Percentiles rank a stretch among this genome's conserved stretches.
Evolutionary conservation across 441 rosid genomes (phyloP).

Genomic region (Macaranga tanarius): DNA sequence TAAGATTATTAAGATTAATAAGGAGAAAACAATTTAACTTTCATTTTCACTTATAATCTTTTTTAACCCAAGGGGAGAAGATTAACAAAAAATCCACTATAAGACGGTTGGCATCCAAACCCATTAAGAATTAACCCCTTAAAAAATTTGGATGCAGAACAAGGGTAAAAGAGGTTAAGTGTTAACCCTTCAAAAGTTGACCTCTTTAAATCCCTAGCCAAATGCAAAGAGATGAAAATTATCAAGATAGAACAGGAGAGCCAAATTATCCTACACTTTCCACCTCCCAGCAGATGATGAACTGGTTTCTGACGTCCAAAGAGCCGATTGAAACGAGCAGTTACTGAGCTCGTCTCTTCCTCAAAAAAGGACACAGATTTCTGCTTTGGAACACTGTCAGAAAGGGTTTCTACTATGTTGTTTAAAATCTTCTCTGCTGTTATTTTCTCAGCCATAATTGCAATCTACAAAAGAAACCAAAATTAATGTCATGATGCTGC

Average conservation of each 20-base stretch:
- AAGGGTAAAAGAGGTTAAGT: no score
- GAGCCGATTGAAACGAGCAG: constrained; percentile 58
- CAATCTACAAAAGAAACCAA: constrained; percentile 28
- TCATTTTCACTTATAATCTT: no score
- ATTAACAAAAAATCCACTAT: no score
- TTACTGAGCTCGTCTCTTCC: constrained; percentile 51
- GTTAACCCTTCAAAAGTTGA: no score
- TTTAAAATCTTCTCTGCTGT: constrained; percentile 51
- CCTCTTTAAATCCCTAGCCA: no score
- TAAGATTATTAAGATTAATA: no score
- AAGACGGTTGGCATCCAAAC: no score
- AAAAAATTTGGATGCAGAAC: no score
- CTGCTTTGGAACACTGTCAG: constrained; percentile 58
- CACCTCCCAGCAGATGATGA: constrained; percentile 81
- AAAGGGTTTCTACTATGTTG: constrained; percentile 59
- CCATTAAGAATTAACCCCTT: no score
- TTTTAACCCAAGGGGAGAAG: no score
- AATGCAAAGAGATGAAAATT: neutral
- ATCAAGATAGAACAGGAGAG: constrained; percentile 6
- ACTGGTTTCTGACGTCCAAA: constrained; percentile 83
- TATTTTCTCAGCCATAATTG: constrained; percentile 71
- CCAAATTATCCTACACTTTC: constrained; percentile 54
- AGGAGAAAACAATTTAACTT: no score
- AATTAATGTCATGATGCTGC: neutral
- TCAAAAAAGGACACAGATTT: constrained; percentile 62